Percentiles rank a stretch among this genome's conserved stretches.
phyloP scores from a whole-genome alignment of 1,284 basidiomycete species.

The Pseudozyma sp. region DNA sequence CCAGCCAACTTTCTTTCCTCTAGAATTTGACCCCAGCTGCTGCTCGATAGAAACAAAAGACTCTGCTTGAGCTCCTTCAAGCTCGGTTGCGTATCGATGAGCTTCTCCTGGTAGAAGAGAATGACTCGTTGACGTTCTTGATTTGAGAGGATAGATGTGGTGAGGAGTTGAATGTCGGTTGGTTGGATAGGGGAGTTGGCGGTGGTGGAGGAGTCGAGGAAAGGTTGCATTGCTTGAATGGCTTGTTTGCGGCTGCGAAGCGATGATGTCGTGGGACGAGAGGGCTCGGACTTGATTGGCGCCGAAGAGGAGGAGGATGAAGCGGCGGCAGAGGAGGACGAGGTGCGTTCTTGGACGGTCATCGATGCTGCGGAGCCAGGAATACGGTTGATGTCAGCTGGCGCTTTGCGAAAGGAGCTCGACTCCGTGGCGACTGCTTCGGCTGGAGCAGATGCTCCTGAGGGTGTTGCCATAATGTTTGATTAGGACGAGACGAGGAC shows the following conservation, averaged over 20 bases:
- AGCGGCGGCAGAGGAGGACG: not conserved
- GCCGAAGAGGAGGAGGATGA: not conserved
- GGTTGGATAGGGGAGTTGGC: constrained; percentile 30
- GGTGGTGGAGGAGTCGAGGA: constrained; percentile 33
- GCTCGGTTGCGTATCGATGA: constrained; percentile 19
- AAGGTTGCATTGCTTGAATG: constrained; percentile 33
- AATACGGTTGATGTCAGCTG: constrained; percentile 28
- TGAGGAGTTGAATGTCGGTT: constrained; percentile 52
- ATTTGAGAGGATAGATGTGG: constrained; percentile 43
- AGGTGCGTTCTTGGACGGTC: constrained; percentile 31
- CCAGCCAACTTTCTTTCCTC: constrained; percentile 35
- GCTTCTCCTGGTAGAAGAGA: constrained; percentile 30
- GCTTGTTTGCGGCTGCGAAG: constrained; percentile 10
- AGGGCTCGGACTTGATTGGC: not conserved
- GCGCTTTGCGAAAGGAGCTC: constrained; percentile 23
- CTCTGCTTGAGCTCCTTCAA: constrained; percentile 18
- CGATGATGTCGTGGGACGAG: not conserved
- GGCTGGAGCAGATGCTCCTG: not conserved
- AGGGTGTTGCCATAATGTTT: not conserved
- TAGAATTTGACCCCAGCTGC: constrained; percentile 40
- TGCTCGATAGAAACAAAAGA: constrained; percentile 20
- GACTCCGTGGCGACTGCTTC: not conserved
- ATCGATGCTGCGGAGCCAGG: constrained; percentile 42
- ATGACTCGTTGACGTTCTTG: constrained; percentile 33
- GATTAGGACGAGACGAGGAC: not conserved